Percentiles rank a stretch among this genome's conserved stretches.
phyloP scores from a whole-genome alignment of 352 stramenopile species.

The Pelagophyceae sp. region DNA sequence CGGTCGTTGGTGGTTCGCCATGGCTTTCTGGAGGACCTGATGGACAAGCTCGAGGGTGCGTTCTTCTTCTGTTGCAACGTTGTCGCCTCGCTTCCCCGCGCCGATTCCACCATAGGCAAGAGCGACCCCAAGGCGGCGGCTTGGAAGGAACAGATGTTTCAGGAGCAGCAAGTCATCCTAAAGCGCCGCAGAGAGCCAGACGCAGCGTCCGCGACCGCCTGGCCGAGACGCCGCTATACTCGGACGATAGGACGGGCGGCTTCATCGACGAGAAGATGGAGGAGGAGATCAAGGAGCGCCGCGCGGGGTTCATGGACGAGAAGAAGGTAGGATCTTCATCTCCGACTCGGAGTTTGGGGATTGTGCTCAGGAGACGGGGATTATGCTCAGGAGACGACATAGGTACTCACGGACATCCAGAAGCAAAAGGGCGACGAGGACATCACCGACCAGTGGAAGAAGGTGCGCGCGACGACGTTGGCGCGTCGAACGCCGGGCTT shows the following conservation, averaged over 20 bases:
- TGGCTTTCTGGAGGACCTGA: conserved; percentile 18
- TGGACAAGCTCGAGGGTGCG: conserved; percentile 21
- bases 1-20: not conserved
- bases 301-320: not conserved
- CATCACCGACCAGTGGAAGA: conserved; percentile 1
- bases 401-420: not conserved
- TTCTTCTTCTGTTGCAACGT: too few species aligned
- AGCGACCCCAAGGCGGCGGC: not conserved
- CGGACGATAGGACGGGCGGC: not conserved
- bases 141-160: conserved; percentile 16
- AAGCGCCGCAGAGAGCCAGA: not conserved
- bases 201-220: not conserved
- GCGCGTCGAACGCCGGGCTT: not conserved
- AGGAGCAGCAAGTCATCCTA: conserved; percentile 15
- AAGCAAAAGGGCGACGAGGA: not conserved
- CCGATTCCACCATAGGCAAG: too few species aligned
- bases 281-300: not conserved
- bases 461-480: not conserved
- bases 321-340: too few species aligned
- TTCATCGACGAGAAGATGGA: conserved; percentile 14
- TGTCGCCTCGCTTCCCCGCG: too few species aligned
- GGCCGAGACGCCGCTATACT: not conserved
- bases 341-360: too few species aligned
- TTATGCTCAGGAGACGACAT: too few species aligned
- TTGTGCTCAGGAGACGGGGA: too few species aligned